Evolutionary conservation across 257 asterid species (phyloP).

Genomic region (Ballota nigra): DNA sequence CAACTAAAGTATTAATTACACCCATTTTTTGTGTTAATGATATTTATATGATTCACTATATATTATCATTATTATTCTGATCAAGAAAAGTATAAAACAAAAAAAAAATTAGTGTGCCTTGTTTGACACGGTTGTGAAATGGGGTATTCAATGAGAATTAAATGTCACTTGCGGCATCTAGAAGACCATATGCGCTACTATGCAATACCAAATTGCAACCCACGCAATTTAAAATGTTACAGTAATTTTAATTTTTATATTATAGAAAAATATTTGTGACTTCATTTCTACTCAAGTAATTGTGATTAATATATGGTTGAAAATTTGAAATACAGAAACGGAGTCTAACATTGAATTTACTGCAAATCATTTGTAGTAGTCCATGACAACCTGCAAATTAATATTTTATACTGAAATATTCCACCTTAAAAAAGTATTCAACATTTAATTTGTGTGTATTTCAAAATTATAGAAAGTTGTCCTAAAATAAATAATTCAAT

Average conservation of each 20-base stretch:
- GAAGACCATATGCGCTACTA: no score
- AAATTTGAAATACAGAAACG: neutral
- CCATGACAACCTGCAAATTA: no score
- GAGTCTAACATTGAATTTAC: neutral
- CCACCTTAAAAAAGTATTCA: neutral
- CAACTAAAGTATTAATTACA: no score
- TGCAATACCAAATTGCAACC: neutral
- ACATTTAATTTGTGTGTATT: neutral
- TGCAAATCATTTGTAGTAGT: neutral
- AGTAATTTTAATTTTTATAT: neutral
- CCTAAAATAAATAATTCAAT: neutral
- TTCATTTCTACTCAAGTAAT: no score
- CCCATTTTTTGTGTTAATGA: neutral
- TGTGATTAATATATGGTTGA: no score
- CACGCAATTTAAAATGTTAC: neutral
- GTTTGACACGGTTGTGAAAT: conserved; percentile 15
- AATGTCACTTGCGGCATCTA: neutral
- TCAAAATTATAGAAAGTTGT: neutral
- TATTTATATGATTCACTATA: neutral
- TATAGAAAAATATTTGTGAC: neutral
- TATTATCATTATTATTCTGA: neutral
- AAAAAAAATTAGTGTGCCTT: neutral
- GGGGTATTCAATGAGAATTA: neutral
- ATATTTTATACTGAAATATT: no score
- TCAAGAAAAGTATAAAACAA: neutral